Conservation (phyloP, 2,329 filamentous ascomycete genomes). For the Pezizomycotina sp. region DNA sequence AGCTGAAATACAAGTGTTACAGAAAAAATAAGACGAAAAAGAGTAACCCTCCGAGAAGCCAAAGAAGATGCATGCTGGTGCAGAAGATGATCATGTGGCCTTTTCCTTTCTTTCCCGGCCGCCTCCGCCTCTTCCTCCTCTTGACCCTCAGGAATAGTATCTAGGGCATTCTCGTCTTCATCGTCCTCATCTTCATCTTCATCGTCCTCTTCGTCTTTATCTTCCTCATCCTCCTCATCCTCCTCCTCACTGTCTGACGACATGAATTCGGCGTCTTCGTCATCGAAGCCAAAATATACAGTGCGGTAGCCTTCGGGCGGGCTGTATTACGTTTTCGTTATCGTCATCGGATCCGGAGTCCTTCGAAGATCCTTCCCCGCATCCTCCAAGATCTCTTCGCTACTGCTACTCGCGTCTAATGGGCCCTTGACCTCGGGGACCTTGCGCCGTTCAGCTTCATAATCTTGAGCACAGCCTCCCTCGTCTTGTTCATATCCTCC, state of each 20-base stretch:
- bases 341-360: constrained; percentile 33
- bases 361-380: constrained; percentile 15
- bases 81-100: constrained; percentile 32
- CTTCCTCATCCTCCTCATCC: constrained; percentile 22
- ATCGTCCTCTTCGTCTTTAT: constrained; percentile 18
- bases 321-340: constrained; percentile 31
- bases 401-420: constrained; percentile 31
- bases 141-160: constrained; percentile 32
- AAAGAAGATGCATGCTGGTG: neutral
- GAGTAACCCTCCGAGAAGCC: neutral
- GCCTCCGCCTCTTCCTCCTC: constrained; percentile 31
- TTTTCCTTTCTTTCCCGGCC: constrained; percentile 29
- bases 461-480: constrained; percentile 54
- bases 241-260: constrained; percentile 44
- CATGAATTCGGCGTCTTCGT: constrained; percentile 60
- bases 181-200: constrained; percentile 18
- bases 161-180: constrained; percentile 14
- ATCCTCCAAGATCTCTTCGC: constrained; percentile 25
- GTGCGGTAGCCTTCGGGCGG: constrained; percentile 27
- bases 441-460: constrained; percentile 39
- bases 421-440: constrained; percentile 28
- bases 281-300: constrained; percentile 60
- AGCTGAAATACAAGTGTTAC: neutral
- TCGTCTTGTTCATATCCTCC: constrained; percentile 67
- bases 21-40: neutral